phyloP scores from a whole-genome alignment of 345 rosid genomes.

The Gossypium thurberi region DNA sequence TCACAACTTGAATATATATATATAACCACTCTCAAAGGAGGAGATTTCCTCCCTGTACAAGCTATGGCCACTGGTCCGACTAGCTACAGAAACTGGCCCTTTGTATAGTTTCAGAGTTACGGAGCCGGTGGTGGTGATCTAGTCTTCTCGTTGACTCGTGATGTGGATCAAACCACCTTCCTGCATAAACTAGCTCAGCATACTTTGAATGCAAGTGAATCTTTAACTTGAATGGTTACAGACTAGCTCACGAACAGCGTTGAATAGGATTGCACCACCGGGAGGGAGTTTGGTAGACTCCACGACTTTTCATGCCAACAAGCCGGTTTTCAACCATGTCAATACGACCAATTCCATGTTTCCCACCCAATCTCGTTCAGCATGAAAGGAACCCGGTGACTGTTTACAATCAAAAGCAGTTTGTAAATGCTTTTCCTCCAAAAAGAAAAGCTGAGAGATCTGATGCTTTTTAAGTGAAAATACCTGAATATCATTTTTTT shows the following conservation, averaged over 20 bases:
- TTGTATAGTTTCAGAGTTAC: conserved; percentile 73
- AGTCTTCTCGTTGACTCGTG: conserved; percentile 70
- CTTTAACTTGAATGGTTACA: conserved; percentile 73
- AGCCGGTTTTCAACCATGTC: conserved; percentile 95
- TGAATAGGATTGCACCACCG: conserved; percentile 81
- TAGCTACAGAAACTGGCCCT: conserved; percentile 56
- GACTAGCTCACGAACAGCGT: conserved; percentile 75
- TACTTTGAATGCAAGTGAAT: conserved; percentile 61
- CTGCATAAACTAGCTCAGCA: conserved; percentile 89
- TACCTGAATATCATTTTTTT: no score
- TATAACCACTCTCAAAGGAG: conserved; percentile 73
- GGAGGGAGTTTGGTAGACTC: conserved; percentile 83
- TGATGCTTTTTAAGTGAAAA: no score
- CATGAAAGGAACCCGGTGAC: conserved; percentile 70
- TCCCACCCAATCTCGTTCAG: conserved; percentile 67
- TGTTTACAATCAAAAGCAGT: no score
- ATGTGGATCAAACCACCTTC: conserved; percentile 94
- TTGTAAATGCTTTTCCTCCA: no score
- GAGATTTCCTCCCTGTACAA: conserved; percentile 86
- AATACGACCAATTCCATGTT: conserved; percentile 74
- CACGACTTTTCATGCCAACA: conserved; percentile 94
- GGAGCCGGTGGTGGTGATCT: conserved; percentile 56
- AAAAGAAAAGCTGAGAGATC: no score
- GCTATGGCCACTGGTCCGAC: conserved; percentile 63
- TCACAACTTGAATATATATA: conserved; percentile 91